Conservation (phyloP, 1,139 yeast species). For the Meyerozyma elateridarum region DNA sequence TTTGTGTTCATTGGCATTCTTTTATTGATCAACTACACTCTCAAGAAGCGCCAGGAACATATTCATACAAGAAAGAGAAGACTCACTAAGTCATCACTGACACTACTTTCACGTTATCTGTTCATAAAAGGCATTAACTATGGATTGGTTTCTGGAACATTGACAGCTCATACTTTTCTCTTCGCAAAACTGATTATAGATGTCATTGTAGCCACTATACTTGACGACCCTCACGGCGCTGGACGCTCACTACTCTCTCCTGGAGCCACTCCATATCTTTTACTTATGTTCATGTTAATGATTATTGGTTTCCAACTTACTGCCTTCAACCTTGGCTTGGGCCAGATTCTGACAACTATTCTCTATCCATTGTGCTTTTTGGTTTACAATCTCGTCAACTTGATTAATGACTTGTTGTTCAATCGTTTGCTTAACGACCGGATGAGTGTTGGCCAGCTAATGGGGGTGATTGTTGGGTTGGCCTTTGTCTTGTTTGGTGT, state of each 20-base stretch:
- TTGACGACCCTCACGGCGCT: constrained; percentile 25
- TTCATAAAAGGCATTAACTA: constrained; percentile 51
- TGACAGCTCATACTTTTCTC: constrained; percentile 81
- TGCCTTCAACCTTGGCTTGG: constrained; percentile 70
- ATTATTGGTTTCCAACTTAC: constrained; percentile 73
- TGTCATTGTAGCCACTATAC: constrained; percentile 46
- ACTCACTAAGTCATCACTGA: constrained; percentile 1
- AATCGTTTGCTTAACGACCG: constrained; percentile 38
- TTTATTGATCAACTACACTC: constrained; percentile 19
- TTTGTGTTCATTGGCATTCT: constrained; percentile 25
- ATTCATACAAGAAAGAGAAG: constrained; percentile 7
- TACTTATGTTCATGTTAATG: constrained; percentile 54
- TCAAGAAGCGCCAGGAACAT: constrained; percentile 5
- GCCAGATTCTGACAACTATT: constrained; percentile 69
- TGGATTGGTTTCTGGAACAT: constrained; percentile 71
- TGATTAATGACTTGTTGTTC: constrained; percentile 67
- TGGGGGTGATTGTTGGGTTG: constrained; percentile 48
- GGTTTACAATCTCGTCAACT: constrained; percentile 70
- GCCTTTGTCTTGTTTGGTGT: constrained; percentile 44
- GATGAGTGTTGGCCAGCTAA: constrained; percentile 31
- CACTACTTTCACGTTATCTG: constrained; percentile 12
- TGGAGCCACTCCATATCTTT: constrained; percentile 37
- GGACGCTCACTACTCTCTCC: constrained; percentile 17
- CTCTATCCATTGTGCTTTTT: constrained; percentile 84
- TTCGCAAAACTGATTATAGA: constrained; percentile 84